phyloP scores from a whole-genome alignment of 805 yeast genomes.

The Lipomyces lipofer region DNA sequence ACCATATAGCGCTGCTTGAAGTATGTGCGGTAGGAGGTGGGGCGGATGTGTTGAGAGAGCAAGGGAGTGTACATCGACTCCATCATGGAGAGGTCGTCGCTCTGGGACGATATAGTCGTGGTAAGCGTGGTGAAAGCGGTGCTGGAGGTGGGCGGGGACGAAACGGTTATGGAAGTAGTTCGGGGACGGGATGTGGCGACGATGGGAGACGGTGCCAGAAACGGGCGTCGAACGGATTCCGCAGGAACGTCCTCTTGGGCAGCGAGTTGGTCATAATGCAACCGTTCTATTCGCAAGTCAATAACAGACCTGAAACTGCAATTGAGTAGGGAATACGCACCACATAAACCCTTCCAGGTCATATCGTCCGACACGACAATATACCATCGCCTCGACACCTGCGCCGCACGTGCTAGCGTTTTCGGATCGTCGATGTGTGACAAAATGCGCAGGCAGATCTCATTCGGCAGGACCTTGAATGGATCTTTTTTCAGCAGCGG shows the following conservation, averaged over 20 bases:
- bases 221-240: background rate
- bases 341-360: conserved; percentile 46
- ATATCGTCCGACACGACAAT: conserved; percentile 44
- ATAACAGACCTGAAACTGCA: too few relatives aligned
- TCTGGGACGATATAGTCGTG: conserved; percentile 10
- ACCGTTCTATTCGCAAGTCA: conserved; percentile 9
- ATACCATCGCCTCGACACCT: conserved; percentile 82
- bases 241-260: background rate
- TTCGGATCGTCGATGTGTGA: conserved; percentile 81
- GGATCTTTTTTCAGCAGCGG: conserved; percentile 46
- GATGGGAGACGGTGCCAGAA: too few relatives aligned
- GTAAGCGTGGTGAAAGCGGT: conserved; percentile 12
- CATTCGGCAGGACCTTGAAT: conserved; percentile 64
- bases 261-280: conserved; percentile 4
- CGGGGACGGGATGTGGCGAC: too few relatives aligned
- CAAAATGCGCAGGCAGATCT: conserved; percentile 75
- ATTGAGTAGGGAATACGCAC: conserved; percentile 32
- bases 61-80: conserved; percentile 41
- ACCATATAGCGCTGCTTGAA: conserved; percentile 45
- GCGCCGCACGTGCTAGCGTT: conserved; percentile 88
- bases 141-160: conserved; percentile 21
- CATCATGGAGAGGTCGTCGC: conserved; percentile 22
- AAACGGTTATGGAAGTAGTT: conserved; percentile 4
- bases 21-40: conserved; percentile 42
- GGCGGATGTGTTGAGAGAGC: conserved; percentile 36